Evolutionary conservation across 352 stramenopile genomes (phyloP).

Genomic region (Phytophthora idaei): DNA sequence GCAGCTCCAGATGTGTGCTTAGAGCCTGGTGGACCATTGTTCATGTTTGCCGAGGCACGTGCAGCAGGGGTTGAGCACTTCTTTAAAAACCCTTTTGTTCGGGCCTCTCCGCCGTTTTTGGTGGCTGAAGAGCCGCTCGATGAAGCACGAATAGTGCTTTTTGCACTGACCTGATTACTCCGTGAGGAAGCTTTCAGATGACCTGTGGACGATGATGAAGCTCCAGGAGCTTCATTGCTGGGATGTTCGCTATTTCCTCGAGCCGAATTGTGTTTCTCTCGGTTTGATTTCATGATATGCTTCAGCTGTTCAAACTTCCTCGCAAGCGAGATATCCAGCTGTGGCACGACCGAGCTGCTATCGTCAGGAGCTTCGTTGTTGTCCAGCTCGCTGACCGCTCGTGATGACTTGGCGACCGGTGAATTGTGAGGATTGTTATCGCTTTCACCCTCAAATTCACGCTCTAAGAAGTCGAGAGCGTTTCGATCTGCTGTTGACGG

Average conservation of each 20-base stretch:
- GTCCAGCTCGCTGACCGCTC: conserved; percentile 7
- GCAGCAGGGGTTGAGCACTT: conserved; percentile 9
- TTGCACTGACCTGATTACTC: conserved; percentile 1
- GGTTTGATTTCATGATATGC: conserved; percentile 58
- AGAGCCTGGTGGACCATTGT: background rate
- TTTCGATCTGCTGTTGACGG: conserved; percentile 62
- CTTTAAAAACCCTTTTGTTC: background rate
- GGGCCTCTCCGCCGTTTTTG: conserved; percentile 5
- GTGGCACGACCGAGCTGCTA: conserved; percentile 15
- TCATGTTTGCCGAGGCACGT: conserved; percentile 14
- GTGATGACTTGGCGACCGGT: background rate
- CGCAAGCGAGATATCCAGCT: conserved; percentile 47
- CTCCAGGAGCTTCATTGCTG: background rate
- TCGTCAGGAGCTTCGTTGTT: conserved; percentile 24
- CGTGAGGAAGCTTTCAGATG: conserved; percentile 5
- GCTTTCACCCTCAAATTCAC: conserved; percentile 38
- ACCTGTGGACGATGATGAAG: background rate
- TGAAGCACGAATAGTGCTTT: conserved; percentile 13
- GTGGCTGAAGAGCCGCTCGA: conserved; percentile 22
- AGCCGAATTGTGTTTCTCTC: conserved; percentile 31
- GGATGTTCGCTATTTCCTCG: conserved; percentile 4
- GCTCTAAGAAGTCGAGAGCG: conserved; percentile 57
- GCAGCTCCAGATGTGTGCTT: conserved; percentile 15
- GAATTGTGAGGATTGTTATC: conserved; percentile 17
- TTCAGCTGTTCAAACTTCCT: conserved; percentile 76